These are phyloP conservation scores for Annona squamosa DNA, from an alignment of 164 flowering plant species.

Conservation along the genomic window DNA sequence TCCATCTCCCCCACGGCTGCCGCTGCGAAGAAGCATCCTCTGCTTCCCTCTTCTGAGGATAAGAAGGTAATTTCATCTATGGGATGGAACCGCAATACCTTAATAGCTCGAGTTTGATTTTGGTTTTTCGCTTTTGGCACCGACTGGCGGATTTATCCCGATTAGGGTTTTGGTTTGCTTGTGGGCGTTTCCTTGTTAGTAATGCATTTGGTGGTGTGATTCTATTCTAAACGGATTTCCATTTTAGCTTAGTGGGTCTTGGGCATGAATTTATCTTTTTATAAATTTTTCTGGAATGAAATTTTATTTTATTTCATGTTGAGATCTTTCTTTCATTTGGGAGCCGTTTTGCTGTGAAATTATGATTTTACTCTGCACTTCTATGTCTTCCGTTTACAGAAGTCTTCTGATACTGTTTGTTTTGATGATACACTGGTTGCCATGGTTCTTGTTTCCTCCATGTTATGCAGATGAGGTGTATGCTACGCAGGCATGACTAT, in stretches of 20 bases:
- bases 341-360: neutral
- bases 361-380: neutral
- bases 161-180: neutral
- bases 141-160: neutral
- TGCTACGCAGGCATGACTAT: too few species aligned
- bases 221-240: neutral
- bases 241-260: neutral
- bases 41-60: conserved; percentile 59
- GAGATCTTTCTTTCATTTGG: neutral
- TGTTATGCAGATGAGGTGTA: too few species aligned
- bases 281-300: neutral
- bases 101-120: neutral
- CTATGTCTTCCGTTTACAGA: neutral
- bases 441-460: too few species aligned
- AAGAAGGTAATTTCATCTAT: conserved; percentile 47
- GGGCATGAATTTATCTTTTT: neutral
- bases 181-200: neutral
- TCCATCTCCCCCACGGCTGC: conserved; percentile 65
- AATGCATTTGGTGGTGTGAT: neutral
- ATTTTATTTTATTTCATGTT: neutral
- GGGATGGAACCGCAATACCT: neutral
- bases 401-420: neutral
- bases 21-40: conserved; percentile 50
- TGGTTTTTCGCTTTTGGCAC: neutral
- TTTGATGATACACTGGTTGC: too few species aligned